Conservation (phyloP, 129 eudicot species). For the Arctium lappa region DNA sequence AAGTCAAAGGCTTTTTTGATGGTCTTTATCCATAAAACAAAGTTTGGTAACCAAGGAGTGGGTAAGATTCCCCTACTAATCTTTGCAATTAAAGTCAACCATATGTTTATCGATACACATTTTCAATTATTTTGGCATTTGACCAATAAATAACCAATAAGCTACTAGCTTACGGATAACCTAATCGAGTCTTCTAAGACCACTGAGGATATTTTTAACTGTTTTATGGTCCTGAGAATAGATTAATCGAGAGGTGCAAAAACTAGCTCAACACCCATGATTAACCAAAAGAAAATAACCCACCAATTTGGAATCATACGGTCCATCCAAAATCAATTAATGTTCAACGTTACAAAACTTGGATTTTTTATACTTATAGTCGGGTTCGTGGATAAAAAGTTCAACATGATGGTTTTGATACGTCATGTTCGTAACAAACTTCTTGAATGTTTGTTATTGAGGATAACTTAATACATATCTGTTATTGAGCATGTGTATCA, state of each 20-base stretch:
- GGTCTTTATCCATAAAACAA: background rate
- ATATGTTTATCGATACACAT: background rate
- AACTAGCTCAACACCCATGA: too few species aligned
- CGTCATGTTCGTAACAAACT: constrained; percentile 16
- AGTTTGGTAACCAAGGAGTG: constrained; percentile 25
- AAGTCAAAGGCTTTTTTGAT: constrained; percentile 10
- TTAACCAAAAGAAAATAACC: background rate
- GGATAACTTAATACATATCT: background rate
- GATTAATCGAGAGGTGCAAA: too few species aligned
- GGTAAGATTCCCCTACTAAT: constrained; percentile 17
- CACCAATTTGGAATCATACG: background rate
- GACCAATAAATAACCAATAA: background rate
- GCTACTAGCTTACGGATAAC: background rate
- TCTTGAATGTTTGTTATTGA: background rate
- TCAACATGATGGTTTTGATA: background rate
- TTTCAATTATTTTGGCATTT: background rate
- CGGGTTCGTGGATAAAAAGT: background rate
- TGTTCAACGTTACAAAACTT: background rate
- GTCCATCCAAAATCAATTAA: background rate
- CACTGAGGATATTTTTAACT: too few species aligned
- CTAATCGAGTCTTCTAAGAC: too few species aligned
- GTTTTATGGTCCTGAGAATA: too few species aligned
- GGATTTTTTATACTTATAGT: background rate
- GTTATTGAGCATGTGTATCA: too few species aligned
- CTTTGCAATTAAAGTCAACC: constrained; percentile 11